A percentile compares a stretch with the other conserved stretches of the same genome.
Conservation (phyloP, 2,329 filamentous ascomycete species). For the Bisporella sp. region DNA sequence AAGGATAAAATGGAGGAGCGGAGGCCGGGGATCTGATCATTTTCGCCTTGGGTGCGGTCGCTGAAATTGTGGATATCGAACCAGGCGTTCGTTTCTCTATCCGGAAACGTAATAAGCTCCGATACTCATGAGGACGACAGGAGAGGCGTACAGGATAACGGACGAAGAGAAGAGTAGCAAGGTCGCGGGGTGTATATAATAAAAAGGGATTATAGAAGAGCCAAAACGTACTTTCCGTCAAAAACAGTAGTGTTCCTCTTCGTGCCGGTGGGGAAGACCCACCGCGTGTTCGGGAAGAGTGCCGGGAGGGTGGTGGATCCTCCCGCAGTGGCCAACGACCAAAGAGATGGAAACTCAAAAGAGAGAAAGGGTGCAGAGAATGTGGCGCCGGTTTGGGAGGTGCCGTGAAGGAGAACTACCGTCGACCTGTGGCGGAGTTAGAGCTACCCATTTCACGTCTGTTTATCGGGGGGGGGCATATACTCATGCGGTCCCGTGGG, state of each 20-base stretch:
- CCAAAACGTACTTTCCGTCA: not conserved
- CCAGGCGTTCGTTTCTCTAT: slow-evolving; percentile 19
- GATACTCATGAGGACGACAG: slow-evolving; percentile 12
- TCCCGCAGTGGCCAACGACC: slow-evolving; percentile 27
- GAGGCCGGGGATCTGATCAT: slow-evolving; percentile 6
- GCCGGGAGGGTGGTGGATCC: slow-evolving; percentile 21
- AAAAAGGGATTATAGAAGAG: too few species aligned
- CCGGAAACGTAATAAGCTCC: slow-evolving; percentile 15
- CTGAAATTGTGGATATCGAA: slow-evolving; percentile 21
- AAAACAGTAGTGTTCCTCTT: not conserved
- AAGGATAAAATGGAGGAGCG: slow-evolving; percentile 12
- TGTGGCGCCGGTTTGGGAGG: slow-evolving; percentile 27
- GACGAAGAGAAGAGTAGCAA: not conserved
- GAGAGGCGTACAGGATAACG: slow-evolving; percentile 13
- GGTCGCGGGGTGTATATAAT: not conserved
- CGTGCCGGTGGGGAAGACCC: not conserved
- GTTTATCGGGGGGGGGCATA: too few species aligned
- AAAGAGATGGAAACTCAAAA: slow-evolving; percentile 9
- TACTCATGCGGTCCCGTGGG: too few species aligned
- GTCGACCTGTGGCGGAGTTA: slow-evolving; percentile 18
- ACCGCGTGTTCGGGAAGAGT: slow-evolving; percentile 4
- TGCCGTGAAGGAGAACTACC: slow-evolving; percentile 35
- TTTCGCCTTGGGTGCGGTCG: slow-evolving; percentile 16
- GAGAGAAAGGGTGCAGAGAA: slow-evolving; percentile 30
- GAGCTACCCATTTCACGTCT: too few species aligned